phyloP scores from a whole-genome alignment of 192 early-diverging fungal species.

The Coemansia sp. region DNA sequence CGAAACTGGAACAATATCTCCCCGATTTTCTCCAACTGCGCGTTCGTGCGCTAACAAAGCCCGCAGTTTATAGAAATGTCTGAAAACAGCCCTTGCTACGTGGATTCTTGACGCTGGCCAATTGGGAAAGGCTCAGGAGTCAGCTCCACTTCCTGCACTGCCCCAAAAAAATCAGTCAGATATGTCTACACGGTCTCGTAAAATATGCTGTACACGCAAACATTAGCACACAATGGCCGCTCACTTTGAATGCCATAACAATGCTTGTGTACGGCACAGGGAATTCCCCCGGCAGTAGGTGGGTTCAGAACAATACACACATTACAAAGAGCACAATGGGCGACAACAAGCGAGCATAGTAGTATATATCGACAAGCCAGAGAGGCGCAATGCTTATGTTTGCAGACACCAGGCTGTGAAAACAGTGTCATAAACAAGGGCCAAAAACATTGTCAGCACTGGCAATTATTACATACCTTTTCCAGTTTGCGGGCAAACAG shows the following conservation, averaged over 20 bases:
- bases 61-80: too few relatives aligned
- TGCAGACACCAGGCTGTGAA: too few relatives aligned
- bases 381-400: neutral
- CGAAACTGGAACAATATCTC: neutral
- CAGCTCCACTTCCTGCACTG: conserved; percentile 86
- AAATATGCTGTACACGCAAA: neutral
- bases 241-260: neutral
- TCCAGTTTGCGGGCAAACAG: conserved; percentile 74
- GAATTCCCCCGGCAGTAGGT: conserved; percentile 1
- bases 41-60: too few relatives aligned
- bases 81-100: neutral
- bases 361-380: neutral
- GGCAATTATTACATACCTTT: conserved; percentile 57
- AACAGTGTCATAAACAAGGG: too few relatives aligned
- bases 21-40: neutral
- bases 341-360: neutral
- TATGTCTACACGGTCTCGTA: conserved; percentile 50
- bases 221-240: neutral
- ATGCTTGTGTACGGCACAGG: neutral
- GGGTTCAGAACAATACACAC: neutral
- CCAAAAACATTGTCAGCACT: too few relatives aligned
- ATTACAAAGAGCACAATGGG: neutral
- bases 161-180: conserved; percentile 97
- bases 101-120: conserved; percentile 7
- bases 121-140: conserved; percentile 56